phyloP scores from a whole-genome alignment of 805 yeast genomes.

The Candida glaebosa region DNA sequence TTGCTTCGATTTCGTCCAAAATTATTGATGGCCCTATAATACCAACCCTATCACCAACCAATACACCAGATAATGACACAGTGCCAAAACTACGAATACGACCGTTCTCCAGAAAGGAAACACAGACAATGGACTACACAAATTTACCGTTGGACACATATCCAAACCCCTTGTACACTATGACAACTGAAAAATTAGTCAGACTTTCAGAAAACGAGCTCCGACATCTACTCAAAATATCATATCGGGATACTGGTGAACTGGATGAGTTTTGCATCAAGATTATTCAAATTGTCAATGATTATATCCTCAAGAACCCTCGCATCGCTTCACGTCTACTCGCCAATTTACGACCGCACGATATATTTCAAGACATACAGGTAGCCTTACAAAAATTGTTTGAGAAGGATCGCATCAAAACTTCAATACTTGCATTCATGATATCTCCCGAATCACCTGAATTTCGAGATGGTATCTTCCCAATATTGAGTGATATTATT shows the following conservation, averaged over 20 bases:
- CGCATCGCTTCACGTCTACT: conserved; percentile 18
- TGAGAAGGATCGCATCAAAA: conserved; percentile 17
- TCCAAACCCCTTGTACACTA: conserved; percentile 33
- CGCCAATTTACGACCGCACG: conserved; percentile 16
- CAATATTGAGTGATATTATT: conserved; percentile 14
- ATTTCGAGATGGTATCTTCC: conserved; percentile 15
- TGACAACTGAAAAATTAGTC: conserved; percentile 24
- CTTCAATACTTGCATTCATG: conserved; percentile 26
- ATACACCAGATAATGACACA: neutral
- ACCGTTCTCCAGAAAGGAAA: conserved; percentile 12
- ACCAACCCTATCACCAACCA: neutral
- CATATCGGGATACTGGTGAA: conserved; percentile 21
- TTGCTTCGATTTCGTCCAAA: neutral
- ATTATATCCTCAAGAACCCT: conserved; percentile 26
- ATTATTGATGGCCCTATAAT: neutral
- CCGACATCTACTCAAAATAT: conserved; percentile 22
- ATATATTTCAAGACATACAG: conserved; percentile 5
- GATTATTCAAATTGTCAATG: conserved; percentile 26
- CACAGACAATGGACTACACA: conserved; percentile 4
- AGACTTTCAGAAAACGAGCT: conserved; percentile 20
- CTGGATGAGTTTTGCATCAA: conserved; percentile 26
- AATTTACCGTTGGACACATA: conserved; percentile 17
- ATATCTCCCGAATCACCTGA: conserved; percentile 18
- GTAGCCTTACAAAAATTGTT: conserved; percentile 14
- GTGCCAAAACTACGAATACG: conserved; percentile 10